Evolutionary conservation across 2,329 filamentous ascomycete genomes (phyloP).

Genomic region (Orbilia oligospora): DNA sequence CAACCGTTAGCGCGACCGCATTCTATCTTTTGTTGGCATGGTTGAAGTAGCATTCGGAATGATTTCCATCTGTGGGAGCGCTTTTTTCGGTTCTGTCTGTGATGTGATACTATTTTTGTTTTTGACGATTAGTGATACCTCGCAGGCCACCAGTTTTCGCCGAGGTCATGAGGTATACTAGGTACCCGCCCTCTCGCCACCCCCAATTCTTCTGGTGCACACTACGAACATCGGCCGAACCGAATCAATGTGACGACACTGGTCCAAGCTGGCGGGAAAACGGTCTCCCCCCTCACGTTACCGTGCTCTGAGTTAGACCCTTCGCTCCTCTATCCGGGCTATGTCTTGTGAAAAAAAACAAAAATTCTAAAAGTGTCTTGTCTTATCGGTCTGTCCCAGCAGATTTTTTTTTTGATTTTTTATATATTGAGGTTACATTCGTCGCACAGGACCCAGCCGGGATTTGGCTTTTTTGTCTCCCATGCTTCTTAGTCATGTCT

Average conservation of each 20-base stretch:
- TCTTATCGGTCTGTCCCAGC: constrained; percentile 20
- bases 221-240: constrained; percentile 5
- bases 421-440: constrained; percentile 57
- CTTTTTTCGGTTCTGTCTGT: no score
- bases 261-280: constrained; percentile 13
- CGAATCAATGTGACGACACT: constrained; percentile 49
- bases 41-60: constrained; percentile 53
- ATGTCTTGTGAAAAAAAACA: constrained; percentile 21
- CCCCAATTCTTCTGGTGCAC: no score
- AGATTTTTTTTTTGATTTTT: constrained; percentile 10
- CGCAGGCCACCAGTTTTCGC: constrained; percentile 27
- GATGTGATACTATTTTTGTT: constrained; percentile 56
- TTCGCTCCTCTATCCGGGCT: constrained; percentile 11
- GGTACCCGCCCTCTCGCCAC: constrained; percentile 46
- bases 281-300: constrained; percentile 18
- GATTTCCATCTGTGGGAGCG: constrained; percentile 37
- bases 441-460: constrained; percentile 21
- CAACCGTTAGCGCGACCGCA: constrained; percentile 45
- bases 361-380: constrained; percentile 1
- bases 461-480: constrained; percentile 15
- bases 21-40: constrained; percentile 34
- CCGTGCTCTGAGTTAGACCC: constrained; percentile 9
- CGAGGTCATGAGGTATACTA: constrained; percentile 48
- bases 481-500: constrained; percentile 31
- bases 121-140: constrained; percentile 57